A percentile compares a stretch with the other conserved stretches of the same genome.
Conservation (phyloP, 2,329 filamentous ascomycete genomes). For the Penicillium rolfsii region DNA sequence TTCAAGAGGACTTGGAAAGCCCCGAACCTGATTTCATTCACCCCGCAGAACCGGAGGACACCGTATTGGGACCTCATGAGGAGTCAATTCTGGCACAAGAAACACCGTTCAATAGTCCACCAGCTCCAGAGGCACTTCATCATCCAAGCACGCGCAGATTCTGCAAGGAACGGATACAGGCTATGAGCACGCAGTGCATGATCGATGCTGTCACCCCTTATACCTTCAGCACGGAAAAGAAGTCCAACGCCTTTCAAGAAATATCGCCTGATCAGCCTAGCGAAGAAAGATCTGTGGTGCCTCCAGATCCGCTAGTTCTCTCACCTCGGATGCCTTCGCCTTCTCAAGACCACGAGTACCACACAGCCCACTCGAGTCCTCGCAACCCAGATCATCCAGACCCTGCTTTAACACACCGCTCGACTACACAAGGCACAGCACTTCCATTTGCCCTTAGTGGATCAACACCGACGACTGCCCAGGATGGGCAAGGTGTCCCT, state of each 20-base stretch:
- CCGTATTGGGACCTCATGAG: slow-evolving; percentile 18
- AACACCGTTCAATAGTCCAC: slow-evolving; percentile 38
- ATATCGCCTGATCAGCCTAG: slow-evolving; percentile 9
- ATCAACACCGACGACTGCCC: slow-evolving; percentile 37
- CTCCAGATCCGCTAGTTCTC: neutral
- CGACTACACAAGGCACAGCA: slow-evolving; percentile 17
- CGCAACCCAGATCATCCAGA: slow-evolving; percentile 4
- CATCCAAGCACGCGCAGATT: slow-evolving; percentile 9
- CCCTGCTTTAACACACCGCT: slow-evolving; percentile 6
- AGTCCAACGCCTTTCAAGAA: slow-evolving; percentile 16
- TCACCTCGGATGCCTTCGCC: slow-evolving; percentile 1
- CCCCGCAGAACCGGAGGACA: slow-evolving; percentile 19
- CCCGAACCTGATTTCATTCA: slow-evolving; percentile 25
- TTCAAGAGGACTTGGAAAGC: slow-evolving; percentile 44
- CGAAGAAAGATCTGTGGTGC: neutral
- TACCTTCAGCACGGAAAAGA: slow-evolving; percentile 39
- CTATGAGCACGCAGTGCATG: slow-evolving; percentile 47
- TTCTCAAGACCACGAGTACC: slow-evolving; percentile 8
- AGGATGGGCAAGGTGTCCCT: slow-evolving; percentile 41
- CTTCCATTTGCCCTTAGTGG: slow-evolving; percentile 40
- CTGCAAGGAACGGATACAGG: slow-evolving; percentile 25
- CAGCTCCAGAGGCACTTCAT: slow-evolving; percentile 14
- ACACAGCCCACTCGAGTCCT: slow-evolving; percentile 8
- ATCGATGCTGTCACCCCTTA: slow-evolving; percentile 47
- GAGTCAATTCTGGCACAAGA: slow-evolving; percentile 28